Base-by-base conservation (phyloP, 441 rosid genomes). In the Daphne laureola region DNA sequence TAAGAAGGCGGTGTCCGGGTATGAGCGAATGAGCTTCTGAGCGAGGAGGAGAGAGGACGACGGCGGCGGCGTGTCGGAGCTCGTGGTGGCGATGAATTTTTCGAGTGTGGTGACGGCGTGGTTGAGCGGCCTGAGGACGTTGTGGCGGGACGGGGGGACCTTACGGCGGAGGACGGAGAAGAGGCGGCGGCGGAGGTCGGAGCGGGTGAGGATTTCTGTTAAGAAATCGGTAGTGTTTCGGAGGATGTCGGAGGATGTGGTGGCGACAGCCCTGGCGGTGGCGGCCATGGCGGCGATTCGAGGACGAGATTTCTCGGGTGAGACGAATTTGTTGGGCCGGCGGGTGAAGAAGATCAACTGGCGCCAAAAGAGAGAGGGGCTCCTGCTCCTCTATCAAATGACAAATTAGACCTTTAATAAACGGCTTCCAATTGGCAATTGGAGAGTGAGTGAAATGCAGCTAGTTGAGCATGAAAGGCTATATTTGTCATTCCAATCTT, bases 21-120 rank as follows among this genome's bases (percentile, higher is more conserved):
- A 53, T 8, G 83, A 73, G 43, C 72, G 73, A 54, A 84, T 79
- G 66, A 79, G 78, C 48, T 60, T 71, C 45, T 74, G 63, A 17
- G 81, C 71, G 23, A 78, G 77, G 60, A 62, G 75, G 68, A 84
- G 81, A 12, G 79, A 71, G 51, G 86, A 73, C 53, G 74, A 72
- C 46, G 62, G 63, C n/a, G 18, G 55, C 8, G n/a, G n/a, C n/a
- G n/a, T n/a, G 35, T 71, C 52, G 46, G 67, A 26, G 25, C 55
- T 68, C 3, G 61, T 48, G 26, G 73, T 25, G 41, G 76, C 62
- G 65, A 76, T 62, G 63, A 81, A 73, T 6, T 60, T 76, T 65
- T 81, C 86, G 31, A 84, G 67, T 21, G 84, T 70, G 52, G 78
- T 67, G 9, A 63, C 16, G 3, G 83, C 86, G 18, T 77, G 60